phyloP scores from a whole-genome alignment of 495 filamentous ascomycete genomes.

The Penicillium antarcticum region DNA sequence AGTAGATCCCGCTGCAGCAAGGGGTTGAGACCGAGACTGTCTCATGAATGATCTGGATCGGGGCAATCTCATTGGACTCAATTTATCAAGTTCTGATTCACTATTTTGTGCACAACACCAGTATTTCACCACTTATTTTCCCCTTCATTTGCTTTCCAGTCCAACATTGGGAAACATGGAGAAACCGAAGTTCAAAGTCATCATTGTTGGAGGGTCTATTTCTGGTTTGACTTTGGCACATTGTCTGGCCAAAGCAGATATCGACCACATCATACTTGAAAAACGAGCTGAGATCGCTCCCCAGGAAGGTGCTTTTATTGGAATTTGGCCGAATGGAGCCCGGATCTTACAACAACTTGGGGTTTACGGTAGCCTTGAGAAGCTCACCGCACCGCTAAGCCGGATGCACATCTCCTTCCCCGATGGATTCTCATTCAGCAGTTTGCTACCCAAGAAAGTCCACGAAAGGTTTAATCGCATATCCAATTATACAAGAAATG shows the following conservation, averaged over 20 bases:
- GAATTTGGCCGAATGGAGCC: conserved; percentile 30
- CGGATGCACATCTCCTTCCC: conserved; percentile 4
- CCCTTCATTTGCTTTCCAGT: too few relatives aligned
- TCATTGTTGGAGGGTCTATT: conserved; percentile 53
- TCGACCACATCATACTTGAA: conserved; percentile 52
- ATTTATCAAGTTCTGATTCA: too few relatives aligned
- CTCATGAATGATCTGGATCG: too few relatives aligned
- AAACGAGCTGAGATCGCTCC: conserved; percentile 29
- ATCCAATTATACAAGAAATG: too few relatives aligned
- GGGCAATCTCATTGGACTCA: too few relatives aligned
- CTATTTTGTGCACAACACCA: too few relatives aligned
- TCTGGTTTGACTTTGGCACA: conserved; percentile 49
- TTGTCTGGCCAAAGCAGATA: conserved; percentile 34
- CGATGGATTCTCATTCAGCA: not conserved
- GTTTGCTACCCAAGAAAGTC: not conserved
- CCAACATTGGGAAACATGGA: too few relatives aligned
- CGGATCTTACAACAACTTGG: conserved; percentile 49
- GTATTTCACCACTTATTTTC: too few relatives aligned
- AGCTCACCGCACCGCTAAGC: conserved; percentile 4
- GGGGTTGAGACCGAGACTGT: too few relatives aligned
- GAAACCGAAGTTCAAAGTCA: conserved; percentile 34
- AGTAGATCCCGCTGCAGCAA: too few relatives aligned
- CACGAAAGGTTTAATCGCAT: not conserved
- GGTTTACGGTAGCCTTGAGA: conserved; percentile 33
- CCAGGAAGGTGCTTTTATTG: conserved; percentile 39